Base-by-base conservation (phyloP, 2,329 filamentous ascomycete species). In the Fusarium sarcochroum region DNA sequence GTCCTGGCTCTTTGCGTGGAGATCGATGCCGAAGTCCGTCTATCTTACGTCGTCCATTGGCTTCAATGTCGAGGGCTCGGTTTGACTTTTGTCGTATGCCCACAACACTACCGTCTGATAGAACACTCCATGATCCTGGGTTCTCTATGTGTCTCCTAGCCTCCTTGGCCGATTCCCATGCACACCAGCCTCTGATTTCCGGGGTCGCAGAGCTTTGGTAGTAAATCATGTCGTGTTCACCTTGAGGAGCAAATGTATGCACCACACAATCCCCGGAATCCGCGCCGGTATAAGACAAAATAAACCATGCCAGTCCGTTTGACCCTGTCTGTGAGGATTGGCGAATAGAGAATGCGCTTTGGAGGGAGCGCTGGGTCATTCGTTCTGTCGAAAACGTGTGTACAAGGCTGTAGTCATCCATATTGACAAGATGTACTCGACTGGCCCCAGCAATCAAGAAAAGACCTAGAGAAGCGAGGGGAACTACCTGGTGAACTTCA, bases 91-190 rank as follows among this genome's bases (percentile, higher is more conserved):
- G 86, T 30, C 90, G 83, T 14, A 93, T 81, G 1, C 91, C 91
- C 1, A 92, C 80, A 11, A 92, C 80, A 55, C 86, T 87, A 1
- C 89, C 87, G 32, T 85, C 85, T 1, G 84, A 82, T 8, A 92
- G 81, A 2, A 87, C 81, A 63, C 90, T 87, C 91, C 91, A 93
- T 0, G 80, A 76, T 0, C 91, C 91, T 0, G 90, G 89, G 37
- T 90, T 85, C n/a, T 83, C 77, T 9, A 93, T 82, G 10, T 80
- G 83, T 46, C 86, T 84, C 38, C 80, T 84, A 4, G 82, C 77
- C 68, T 88, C 84, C 17, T 80, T 83, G 3, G 86, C 84, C 21
- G 84, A 82, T 7, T 77, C 74, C 86, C 86, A 89, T 2, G 80
- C 75, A 64, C 83, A 87, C 63, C 82, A 86, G 7, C 79, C 81